A percentile compares a stretch with the other conserved stretches of the same genome.
Conservation (phyloP, 129 eudicot genomes). For the Daucus carota region DH1_v3.0 NC_030384.2:30632501-30633000, state of each 20-base stretch:
- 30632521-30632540: neutral
- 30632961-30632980: no score
- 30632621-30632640: neutral
- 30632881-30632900: no score
- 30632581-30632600: slow-evolving; percentile 13
- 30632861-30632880: no score
- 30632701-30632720: neutral
- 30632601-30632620: slow-evolving; percentile 37
- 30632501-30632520: slow-evolving; percentile 51
- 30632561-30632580: slow-evolving; percentile 1
- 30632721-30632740: slow-evolving; percentile 1
- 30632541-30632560: neutral
- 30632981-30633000: no score
- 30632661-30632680: neutral
- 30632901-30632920: no score
- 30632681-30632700: neutral
- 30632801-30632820: no score
- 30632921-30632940: no score
- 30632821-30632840: no score
- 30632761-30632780: no score
- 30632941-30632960: no score
- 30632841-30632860: no score
- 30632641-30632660: neutral
- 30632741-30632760: neutral
- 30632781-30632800: no score